phyloP scores from a whole-genome alignment of 108 stramenopile species.

The Pseudonitzschia delicatissima region DNA sequence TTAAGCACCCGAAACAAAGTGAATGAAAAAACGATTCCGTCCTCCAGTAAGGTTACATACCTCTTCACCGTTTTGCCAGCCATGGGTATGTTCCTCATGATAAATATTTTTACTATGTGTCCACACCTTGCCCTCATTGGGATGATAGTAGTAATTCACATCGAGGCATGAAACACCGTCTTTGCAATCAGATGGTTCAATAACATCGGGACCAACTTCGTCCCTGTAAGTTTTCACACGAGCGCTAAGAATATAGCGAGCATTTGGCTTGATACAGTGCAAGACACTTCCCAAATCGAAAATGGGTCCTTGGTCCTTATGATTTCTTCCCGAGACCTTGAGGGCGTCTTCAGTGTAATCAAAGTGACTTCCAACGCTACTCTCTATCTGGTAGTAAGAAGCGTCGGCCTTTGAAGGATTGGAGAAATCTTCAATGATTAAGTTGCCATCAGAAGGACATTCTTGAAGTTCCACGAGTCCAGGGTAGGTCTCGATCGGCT shows the following conservation, averaged over 20 bases:
- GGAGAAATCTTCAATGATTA: background rate
- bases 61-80: background rate
- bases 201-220: background rate
- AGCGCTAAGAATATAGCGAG: slow-evolving; percentile 28
- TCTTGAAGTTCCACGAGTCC: background rate
- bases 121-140: no score
- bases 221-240: slow-evolving; percentile 1
- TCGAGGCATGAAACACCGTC: background rate
- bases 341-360: slow-evolving; percentile 2
- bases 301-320: background rate
- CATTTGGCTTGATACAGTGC: slow-evolving; percentile 14
- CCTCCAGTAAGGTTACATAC: background rate
- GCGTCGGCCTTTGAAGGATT: background rate
- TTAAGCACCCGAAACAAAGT: no score
- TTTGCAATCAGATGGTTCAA: background rate
- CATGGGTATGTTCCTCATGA: background rate
- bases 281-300: slow-evolving; percentile 1
- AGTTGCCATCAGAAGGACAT: background rate
- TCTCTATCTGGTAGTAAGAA: background rate
- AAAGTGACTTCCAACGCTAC: background rate
- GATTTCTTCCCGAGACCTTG: background rate
- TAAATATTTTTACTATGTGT: background rate
- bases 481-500: background rate
- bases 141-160: no score
- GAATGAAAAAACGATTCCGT: no score